These are phyloP conservation scores for Phaseolus lunatus DNA, from an alignment of 306 rosid species.

Conservation along the genomic window DNA sequence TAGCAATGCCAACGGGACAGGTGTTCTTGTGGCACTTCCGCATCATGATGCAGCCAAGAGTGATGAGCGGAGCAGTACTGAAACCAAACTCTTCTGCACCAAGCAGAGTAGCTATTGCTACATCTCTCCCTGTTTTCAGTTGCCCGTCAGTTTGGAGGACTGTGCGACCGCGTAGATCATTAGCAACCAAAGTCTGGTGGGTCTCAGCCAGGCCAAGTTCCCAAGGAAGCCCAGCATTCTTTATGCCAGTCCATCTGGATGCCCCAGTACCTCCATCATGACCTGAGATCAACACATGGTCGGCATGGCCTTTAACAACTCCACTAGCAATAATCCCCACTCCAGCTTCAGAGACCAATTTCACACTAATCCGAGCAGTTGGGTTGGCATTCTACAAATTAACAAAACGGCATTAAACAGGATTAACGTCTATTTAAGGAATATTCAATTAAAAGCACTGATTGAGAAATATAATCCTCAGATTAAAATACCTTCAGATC, in stretches of 20 bases:
- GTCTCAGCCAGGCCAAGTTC: constrained; percentile 99
- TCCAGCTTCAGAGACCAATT: constrained; percentile 98
- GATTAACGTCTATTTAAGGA: constrained; percentile 11
- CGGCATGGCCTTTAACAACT: constrained; percentile 99
- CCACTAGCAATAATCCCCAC: constrained; percentile 99
- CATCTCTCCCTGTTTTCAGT: constrained; percentile 98
- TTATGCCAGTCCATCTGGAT: constrained; percentile 99
- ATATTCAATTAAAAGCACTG: neutral
- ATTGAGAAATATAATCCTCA: constrained; percentile 9
- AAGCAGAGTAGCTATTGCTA: constrained; percentile 96
- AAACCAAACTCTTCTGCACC: constrained; percentile 99
- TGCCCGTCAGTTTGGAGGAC: constrained; percentile 99
- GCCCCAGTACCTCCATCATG: constrained; percentile 99
- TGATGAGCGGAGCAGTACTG: constrained; percentile 98
- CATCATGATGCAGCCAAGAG: constrained; percentile 99
- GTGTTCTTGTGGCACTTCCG: constrained; percentile 99
- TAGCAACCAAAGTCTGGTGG: constrained; percentile 96
- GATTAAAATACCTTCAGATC: constrained; percentile 79
- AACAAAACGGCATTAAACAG: constrained; percentile 32
- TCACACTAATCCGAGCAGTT: constrained; percentile 92
- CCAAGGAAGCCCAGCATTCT: constrained; percentile 99
- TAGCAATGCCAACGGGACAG: constrained; percentile 98
- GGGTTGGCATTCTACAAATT: constrained; percentile 86
- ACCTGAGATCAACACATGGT: constrained; percentile 95
- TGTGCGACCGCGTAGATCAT: constrained; percentile 96